Conservation (phyloP, 495 filamentous ascomycete genomes). For the Neurospora hispaniola region DNA sequence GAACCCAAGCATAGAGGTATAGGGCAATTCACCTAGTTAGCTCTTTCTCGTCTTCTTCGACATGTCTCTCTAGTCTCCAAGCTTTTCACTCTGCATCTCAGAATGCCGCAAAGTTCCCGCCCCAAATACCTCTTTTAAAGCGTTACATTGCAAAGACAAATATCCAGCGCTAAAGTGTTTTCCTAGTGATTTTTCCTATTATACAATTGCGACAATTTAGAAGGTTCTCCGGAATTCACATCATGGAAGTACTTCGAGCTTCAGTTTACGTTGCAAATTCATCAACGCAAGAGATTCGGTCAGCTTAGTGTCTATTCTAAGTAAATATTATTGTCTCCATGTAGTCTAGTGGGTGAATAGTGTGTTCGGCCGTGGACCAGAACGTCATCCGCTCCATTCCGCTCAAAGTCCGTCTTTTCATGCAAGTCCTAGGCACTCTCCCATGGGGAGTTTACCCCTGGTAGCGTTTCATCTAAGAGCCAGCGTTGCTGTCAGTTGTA, state of each 20-base stretch:
- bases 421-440: not conserved
- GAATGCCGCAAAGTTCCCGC: not conserved
- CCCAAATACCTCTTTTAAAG: not conserved
- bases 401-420: not conserved
- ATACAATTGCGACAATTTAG: not conserved
- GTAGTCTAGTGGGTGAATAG: not conserved
- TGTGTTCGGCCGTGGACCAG: not conserved
- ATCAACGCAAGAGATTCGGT: not conserved
- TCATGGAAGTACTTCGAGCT: not conserved
- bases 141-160: not conserved
- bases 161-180: not conserved
- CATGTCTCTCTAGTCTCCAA: not conserved
- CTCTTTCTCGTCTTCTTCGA: not conserved
- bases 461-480: no score
- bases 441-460: not conserved
- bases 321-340: not conserved
- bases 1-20: no score
- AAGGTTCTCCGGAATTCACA: not conserved
- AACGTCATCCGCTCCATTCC: not conserved
- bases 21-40: no score
- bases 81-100: not conserved
- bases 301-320: not conserved
- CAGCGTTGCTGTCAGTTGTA: no score
- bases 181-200: not conserved
- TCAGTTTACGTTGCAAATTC: not conserved